A percentile compares a stretch with the other conserved stretches of the same genome.
These are phyloP conservation scores for Xylaria venustula DNA, from an alignment of 495 filamentous ascomycete species.

Conservation along the genomic window DNA sequence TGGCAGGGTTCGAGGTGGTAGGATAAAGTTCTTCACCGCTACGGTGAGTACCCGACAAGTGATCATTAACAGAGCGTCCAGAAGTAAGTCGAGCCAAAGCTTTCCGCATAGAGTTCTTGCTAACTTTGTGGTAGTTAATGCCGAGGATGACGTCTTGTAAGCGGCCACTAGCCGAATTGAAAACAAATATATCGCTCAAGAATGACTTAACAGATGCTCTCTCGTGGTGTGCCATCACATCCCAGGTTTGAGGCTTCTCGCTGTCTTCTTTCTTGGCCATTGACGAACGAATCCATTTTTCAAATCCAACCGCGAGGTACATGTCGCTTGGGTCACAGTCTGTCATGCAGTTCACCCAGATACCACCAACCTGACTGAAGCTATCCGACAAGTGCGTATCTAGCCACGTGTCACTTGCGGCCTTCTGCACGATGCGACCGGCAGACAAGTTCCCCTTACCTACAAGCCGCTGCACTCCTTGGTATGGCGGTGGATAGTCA, in stretches of 20 bases:
- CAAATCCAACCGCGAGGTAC: slow-evolving; percentile 41
- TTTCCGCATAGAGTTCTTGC: slow-evolving; percentile 39
- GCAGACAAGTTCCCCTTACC: slow-evolving; percentile 39
- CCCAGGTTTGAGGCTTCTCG: slow-evolving; percentile 30
- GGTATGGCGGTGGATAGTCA: slow-evolving; percentile 38
- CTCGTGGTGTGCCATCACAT: slow-evolving; percentile 41
- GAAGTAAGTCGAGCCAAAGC: slow-evolving; percentile 6
- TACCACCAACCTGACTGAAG: slow-evolving; percentile 50
- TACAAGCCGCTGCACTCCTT: slow-evolving; percentile 42
- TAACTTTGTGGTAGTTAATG: slow-evolving; percentile 39
- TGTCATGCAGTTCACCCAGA: slow-evolving; percentile 52
- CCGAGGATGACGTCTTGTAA: slow-evolving; percentile 49
- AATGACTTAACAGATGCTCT: slow-evolving; percentile 29
- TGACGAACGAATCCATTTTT: slow-evolving; percentile 38
- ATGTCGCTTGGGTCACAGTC: slow-evolving; percentile 33
- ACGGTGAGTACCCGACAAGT: no score
- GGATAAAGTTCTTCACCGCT: no score
- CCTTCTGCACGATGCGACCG: slow-evolving; percentile 35
- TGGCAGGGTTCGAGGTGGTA: no score
- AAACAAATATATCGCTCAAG: slow-evolving; percentile 49
- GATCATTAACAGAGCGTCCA: not conserved
- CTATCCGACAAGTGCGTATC: slow-evolving; percentile 32
- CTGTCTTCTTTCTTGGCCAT: slow-evolving; percentile 27
- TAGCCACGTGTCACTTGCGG: slow-evolving; percentile 19
- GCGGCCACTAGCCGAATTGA: slow-evolving; percentile 35